Evolutionary conservation across 2,329 filamentous ascomycete genomes (phyloP), one percentile per base, ranked within the genome.

Genomic region (Lachnellula hyalina): DNA sequence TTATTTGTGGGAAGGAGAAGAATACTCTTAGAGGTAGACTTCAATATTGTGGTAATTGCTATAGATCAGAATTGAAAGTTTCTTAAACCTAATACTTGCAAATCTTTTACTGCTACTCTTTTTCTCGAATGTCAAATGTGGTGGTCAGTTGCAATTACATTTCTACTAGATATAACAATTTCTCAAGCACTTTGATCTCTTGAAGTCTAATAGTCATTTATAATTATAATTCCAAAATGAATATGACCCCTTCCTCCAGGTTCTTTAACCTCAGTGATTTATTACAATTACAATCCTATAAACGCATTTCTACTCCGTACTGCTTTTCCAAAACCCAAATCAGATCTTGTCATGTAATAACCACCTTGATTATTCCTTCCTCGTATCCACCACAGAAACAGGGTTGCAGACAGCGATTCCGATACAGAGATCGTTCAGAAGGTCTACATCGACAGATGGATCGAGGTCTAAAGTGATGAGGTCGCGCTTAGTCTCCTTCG

Each of bases 341-440:
- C 5, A 21, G 46, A 46, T 7, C 7, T 28, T 28, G 25, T 28
- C 7, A 9, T 2, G 6, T 8, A 9, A 28, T 2, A 8, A 28
- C 25, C 25, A 8, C 25, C 8, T 47, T 9, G 2, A 19, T 40
- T 36, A 46, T 50, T 32, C 32, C 21, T 34, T 35, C 3, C 3
- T 45, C 14, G 15, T 49, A 17, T 54, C 36, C 9, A 36, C 46
- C 17, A 61, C 59, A 44, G 45, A 56, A n/a, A 63, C 56, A 4
- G 61, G 61, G 54, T 63, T 59, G 53, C 61, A 63, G 0, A 57
- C 52, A 0, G 59, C 55, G 42, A 63, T 60, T 4, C 61, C 61
- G 11, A 56, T 2, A 47, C 61, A 63, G 9, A 60, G 41, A 42
- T 62, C 32, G 14, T 57, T 56, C n/a, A 56, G 41, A 6, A 53